Percentiles rank a stretch among this genome's conserved stretches.
These are phyloP conservation scores for Verticillium klebahnii DNA, from an alignment of 2,329 filamentous ascomycete genomes.

Conservation along the genomic window DNA sequence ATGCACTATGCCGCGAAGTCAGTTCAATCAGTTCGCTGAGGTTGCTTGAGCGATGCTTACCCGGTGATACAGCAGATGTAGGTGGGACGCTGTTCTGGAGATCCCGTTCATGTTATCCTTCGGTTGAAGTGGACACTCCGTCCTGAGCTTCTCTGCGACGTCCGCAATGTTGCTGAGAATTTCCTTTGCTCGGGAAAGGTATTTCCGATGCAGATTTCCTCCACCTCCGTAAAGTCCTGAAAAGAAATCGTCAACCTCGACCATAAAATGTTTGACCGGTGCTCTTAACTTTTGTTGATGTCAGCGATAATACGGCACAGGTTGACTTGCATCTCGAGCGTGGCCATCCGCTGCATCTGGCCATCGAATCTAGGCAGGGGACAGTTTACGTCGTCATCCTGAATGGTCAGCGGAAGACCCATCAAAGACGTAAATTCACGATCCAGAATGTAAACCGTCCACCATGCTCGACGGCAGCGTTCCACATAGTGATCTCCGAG, in stretches of 20 bases:
- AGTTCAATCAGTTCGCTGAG: background rate
- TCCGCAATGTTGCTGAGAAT: conserved; percentile 22
- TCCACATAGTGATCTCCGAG: conserved; percentile 35
- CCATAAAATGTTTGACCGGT: background rate
- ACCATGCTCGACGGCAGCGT: conserved; percentile 45
- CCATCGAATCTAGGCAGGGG: conserved; percentile 25
- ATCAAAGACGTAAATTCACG: conserved; percentile 49
- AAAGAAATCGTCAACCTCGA: background rate
- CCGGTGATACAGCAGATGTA: conserved; percentile 27
- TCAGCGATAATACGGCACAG: conserved; percentile 23
- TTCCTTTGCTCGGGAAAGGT: conserved; percentile 24
- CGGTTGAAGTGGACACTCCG: conserved; percentile 21
- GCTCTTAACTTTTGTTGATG: conserved; percentile 22
- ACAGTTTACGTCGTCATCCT: conserved; percentile 45
- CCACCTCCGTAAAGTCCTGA: conserved; percentile 24
- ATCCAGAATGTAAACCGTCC: conserved; percentile 49
- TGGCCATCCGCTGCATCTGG: conserved; percentile 18
- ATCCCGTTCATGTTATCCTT: conserved; percentile 26
- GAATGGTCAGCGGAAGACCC: conserved; percentile 43
- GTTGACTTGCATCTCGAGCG: conserved; percentile 26
- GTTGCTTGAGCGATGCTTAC: conserved; percentile 10
- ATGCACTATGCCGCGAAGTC: conserved; percentile 19
- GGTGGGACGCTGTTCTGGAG: conserved; percentile 23
- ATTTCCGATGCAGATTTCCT: conserved; percentile 23
- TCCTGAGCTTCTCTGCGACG: conserved; percentile 22